These are phyloP conservation scores for Myxozyma udenii DNA, from an alignment of 805 yeast species.

Conservation along the genomic window DNA sequence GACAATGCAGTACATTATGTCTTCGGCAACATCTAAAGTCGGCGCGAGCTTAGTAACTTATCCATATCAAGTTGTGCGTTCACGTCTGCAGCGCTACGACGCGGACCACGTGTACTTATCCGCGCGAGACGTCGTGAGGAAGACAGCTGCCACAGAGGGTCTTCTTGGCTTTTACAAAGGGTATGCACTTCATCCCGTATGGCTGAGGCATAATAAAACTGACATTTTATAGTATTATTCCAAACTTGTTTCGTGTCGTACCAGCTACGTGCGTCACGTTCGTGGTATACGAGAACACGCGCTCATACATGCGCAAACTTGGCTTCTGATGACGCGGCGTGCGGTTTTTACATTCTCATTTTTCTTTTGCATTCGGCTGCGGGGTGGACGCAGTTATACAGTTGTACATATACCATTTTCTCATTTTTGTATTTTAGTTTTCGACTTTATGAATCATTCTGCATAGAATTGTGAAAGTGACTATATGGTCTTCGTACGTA, in stretches of 20 bases:
- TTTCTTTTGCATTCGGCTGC: too few relatives aligned
- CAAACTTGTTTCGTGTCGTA: slow-evolving; percentile 75
- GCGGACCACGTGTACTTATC: slow-evolving; percentile 35
- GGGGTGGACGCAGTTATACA: too few relatives aligned
- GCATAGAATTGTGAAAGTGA: too few relatives aligned
- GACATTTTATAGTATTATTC: slow-evolving; percentile 44
- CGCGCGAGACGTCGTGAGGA: slow-evolving; percentile 38
- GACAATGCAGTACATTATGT: slow-evolving; percentile 56
- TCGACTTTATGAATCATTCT: too few relatives aligned
- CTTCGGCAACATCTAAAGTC: slow-evolving; percentile 68
- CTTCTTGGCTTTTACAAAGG: slow-evolving; percentile 78
- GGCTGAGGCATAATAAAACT: not conserved
- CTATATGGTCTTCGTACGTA: too few relatives aligned
- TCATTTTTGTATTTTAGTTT: not conserved
- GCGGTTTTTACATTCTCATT: too few relatives aligned
- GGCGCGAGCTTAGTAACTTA: slow-evolving; percentile 66
- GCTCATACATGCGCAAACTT: slow-evolving; percentile 3
- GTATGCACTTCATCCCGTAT: not conserved
- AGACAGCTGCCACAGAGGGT: slow-evolving; percentile 53
- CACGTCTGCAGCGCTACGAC: slow-evolving; percentile 63
- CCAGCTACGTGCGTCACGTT: slow-evolving; percentile 94
- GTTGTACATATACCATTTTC: too few relatives aligned
- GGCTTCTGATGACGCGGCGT: too few relatives aligned
- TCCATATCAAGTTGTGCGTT: slow-evolving; percentile 78
- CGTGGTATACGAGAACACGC: slow-evolving; percentile 63